Evolutionary conservation across 305 asterid species (phyloP), one percentile per base, ranked within the genome.

Genomic region (Coffea humblotiana): DNA sequence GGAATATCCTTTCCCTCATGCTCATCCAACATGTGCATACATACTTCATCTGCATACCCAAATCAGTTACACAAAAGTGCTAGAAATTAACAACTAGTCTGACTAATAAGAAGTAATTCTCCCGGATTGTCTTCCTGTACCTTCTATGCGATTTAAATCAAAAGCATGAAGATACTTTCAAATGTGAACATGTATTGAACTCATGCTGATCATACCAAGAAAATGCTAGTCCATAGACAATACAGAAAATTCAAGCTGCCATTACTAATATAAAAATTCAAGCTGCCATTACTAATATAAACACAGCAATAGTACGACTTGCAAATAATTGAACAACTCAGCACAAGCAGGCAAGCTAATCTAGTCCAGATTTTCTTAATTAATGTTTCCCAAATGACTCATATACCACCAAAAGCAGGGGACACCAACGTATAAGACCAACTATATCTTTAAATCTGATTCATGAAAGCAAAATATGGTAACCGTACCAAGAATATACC

Each of bases 31-130:
- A 47, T 75, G 77, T 83, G 79, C 54, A 48, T n/a, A 77, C 79
- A 73, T 64, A 78, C 84, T 82, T 88, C 91, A 66, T 80, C 95
- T 85, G 86, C 45, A 89, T 66, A 23, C 47, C 25, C 74, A 63
- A 78, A 73, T 58, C 45, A 67, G 9, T 76, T 47, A 61, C 29
- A 35, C 64, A 21, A 49, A 61, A 54, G 60, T 75, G 64, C 15
- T 7, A 61, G 71, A 60, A 47, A 65, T 63, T 16, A 60, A 47
- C 72, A 65, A 71, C 19, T 45, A 35, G 3, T 18, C 2, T 3
- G 45, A 58, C 66, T 9, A 27, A 4, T 2, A 15, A 32, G 43
- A 68, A 67, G 5, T 21, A 29, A 25, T 3, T 1, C 75, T 51
- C 2, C 35, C 37, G 56, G 45, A 48, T 48, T 60, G n/a, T 51